Conservation (phyloP, 345 rosid species). For the Ceriops decandra region DNA sequence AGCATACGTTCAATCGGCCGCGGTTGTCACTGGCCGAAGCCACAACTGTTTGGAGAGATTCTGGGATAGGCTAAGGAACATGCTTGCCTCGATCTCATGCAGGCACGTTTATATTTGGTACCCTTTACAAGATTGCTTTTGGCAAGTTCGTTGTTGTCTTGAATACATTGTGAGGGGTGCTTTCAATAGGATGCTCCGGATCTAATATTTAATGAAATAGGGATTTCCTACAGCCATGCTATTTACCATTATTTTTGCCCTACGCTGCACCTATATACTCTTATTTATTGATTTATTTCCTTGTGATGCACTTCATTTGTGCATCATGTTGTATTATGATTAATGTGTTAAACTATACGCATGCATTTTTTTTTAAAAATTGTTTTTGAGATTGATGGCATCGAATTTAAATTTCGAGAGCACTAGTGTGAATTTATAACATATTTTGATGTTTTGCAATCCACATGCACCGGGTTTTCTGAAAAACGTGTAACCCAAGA, state of each 20-base stretch:
- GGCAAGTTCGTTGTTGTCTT: slow-evolving; percentile 25
- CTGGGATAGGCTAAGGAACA: slow-evolving; percentile 30
- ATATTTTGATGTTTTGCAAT: too few relatives aligned
- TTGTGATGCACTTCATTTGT: not conserved
- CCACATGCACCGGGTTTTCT: too few relatives aligned
- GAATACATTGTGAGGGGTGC: slow-evolving; percentile 12
- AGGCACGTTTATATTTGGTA: slow-evolving; percentile 15
- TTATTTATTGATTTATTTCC: not conserved
- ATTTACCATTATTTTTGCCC: not conserved
- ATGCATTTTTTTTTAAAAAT: too few relatives aligned
- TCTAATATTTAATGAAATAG: not conserved
- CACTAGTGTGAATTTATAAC: too few relatives aligned
- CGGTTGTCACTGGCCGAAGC: slow-evolving; percentile 29
- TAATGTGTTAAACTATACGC: too few relatives aligned
- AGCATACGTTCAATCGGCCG: slow-evolving; percentile 43
- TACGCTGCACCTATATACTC: not conserved
- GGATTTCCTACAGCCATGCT: not conserved
- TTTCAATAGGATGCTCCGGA: not conserved
- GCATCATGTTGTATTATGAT: too few relatives aligned
- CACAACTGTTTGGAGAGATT: slow-evolving; percentile 39
- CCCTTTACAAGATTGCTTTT: slow-evolving; percentile 33
- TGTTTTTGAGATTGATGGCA: too few relatives aligned
- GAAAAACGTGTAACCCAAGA: too few relatives aligned
- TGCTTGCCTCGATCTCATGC: slow-evolving; percentile 9
- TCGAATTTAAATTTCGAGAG: too few relatives aligned